A percentile compares a stretch with the other conserved stretches of the same genome.
These are phyloP conservation scores for Micractinium conductrix DNA, from an alignment of 139 green algal genomes.

Conservation along the genomic window DNA sequence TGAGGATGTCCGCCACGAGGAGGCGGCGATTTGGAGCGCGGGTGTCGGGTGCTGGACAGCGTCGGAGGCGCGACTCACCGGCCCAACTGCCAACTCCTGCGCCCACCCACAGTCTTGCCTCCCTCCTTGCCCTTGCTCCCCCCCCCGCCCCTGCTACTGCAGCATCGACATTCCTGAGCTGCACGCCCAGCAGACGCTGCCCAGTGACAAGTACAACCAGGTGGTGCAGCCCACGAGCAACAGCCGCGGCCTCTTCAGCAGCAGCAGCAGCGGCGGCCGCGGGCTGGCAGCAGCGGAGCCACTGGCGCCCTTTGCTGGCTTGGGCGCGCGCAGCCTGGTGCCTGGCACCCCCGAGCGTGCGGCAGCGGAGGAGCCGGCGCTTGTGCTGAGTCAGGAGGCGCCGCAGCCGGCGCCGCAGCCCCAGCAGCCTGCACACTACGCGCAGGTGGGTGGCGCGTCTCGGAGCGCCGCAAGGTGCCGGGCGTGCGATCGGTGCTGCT, in stretches of 20 bases:
- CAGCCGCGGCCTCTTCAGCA: neutral
- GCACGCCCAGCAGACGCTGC: slow-evolving; percentile 21
- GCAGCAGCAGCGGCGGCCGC: slow-evolving; percentile 4
- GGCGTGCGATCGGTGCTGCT: too few relatives aligned
- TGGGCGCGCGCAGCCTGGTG: neutral
- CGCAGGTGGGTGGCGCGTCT: slow-evolving; percentile 2
- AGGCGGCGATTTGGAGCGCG: too few relatives aligned
- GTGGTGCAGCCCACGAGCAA: neutral
- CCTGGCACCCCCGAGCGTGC: slow-evolving; percentile 4
- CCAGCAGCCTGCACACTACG: neutral
- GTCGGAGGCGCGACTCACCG: too few relatives aligned
- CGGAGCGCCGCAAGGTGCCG: too few relatives aligned
- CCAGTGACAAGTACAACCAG: slow-evolving; percentile 45
- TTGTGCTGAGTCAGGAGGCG: slow-evolving; percentile 30
- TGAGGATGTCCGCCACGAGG: too few relatives aligned
- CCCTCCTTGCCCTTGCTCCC: too few relatives aligned
- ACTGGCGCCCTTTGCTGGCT: slow-evolving; percentile 39
- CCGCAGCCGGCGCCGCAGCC: neutral
- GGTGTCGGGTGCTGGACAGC: too few relatives aligned
- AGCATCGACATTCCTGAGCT: slow-evolving; percentile 44
- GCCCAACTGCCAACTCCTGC: neutral
- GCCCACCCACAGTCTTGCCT: neutral
- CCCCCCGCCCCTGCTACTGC: neutral
- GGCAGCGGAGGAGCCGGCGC: neutral
- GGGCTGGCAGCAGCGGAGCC: neutral